Evolutionary conservation across 1,284 basidiomycete species (phyloP).

Genomic region (Leccinum huronense): DNA sequence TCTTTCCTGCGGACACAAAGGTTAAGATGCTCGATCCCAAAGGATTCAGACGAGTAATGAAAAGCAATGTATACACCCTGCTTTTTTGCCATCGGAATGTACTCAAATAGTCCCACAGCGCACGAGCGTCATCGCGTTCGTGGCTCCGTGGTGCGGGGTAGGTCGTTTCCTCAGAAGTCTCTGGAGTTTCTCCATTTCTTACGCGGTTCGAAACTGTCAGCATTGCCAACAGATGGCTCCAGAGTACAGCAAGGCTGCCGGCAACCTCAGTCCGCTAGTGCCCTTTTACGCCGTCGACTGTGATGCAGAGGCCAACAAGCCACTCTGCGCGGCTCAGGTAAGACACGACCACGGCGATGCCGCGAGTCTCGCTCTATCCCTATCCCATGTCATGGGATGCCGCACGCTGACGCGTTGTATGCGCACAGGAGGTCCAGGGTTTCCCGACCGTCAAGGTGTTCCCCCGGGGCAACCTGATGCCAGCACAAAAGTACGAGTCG

Average conservation of each 20-base stretch:
- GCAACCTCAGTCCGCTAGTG: constrained; percentile 77
- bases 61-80: constrained; percentile 55
- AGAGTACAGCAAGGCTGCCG: constrained; percentile 81
- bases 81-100: background rate
- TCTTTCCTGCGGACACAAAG: constrained; percentile 67
- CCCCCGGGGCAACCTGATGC: constrained; percentile 65
- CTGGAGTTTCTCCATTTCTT: background rate
- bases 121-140: constrained; percentile 81
- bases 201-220: constrained; percentile 34
- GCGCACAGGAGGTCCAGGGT: constrained; percentile 71
- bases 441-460: constrained; percentile 93
- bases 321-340: constrained; percentile 77
- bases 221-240: constrained; percentile 88
- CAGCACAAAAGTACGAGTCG: constrained; percentile 69
- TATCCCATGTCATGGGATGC: no score
- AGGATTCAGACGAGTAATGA: constrained; percentile 73
- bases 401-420: background rate
- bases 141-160: constrained; percentile 88
- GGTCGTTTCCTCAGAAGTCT: constrained; percentile 30
- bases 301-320: constrained; percentile 81
- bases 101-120: constrained; percentile 35
- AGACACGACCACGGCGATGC: background rate
- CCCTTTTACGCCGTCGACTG: constrained; percentile 92
- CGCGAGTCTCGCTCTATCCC: background rate
- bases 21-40: constrained; percentile 78